Conservation (phyloP, 1,284 basidiomycete genomes). For the Microbotryum intermedium region DNA sequence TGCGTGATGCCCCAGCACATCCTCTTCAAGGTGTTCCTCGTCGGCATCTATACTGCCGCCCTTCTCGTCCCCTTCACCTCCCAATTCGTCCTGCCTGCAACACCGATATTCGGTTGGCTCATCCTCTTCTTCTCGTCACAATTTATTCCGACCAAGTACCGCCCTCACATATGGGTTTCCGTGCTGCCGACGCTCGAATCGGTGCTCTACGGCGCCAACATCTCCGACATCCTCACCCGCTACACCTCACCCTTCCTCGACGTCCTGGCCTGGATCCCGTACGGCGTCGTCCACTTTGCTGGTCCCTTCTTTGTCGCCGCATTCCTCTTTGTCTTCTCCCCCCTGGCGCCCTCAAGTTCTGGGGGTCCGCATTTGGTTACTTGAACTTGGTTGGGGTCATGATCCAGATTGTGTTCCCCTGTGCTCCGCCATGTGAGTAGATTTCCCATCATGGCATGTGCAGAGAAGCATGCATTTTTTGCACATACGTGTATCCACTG, state of each 20-base stretch:
- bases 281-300: slow-evolving; percentile 84
- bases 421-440: slow-evolving; percentile 68
- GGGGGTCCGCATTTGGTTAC: slow-evolving; percentile 83
- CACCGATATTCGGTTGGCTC: slow-evolving; percentile 65
- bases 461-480: neutral
- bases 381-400: slow-evolving; percentile 86
- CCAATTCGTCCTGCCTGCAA: slow-evolving; percentile 86
- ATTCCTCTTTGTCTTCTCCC: slow-evolving; percentile 68
- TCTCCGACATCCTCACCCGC: slow-evolving; percentile 88
- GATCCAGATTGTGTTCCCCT: slow-evolving; percentile 82
- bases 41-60: slow-evolving; percentile 58
- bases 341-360: slow-evolving; percentile 69
- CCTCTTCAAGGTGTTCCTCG: slow-evolving; percentile 70
- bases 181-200: slow-evolving; percentile 89
- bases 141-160: slow-evolving; percentile 65
- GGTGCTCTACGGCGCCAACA: slow-evolving; percentile 91
- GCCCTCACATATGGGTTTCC: slow-evolving; percentile 81
- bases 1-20: slow-evolving; percentile 66
- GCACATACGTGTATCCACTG: neutral
- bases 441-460: neutral
- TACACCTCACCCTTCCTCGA: slow-evolving; percentile 88
- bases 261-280: slow-evolving; percentile 89
- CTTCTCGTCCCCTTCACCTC: slow-evolving; percentile 77
- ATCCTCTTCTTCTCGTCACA: slow-evolving; percentile 76
- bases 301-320: slow-evolving; percentile 71